A percentile compares a stretch with the other conserved stretches of the same genome.
phyloP scores from a whole-genome alignment of 129 eudicot species.

The Helianthus tuberosus region DNA sequence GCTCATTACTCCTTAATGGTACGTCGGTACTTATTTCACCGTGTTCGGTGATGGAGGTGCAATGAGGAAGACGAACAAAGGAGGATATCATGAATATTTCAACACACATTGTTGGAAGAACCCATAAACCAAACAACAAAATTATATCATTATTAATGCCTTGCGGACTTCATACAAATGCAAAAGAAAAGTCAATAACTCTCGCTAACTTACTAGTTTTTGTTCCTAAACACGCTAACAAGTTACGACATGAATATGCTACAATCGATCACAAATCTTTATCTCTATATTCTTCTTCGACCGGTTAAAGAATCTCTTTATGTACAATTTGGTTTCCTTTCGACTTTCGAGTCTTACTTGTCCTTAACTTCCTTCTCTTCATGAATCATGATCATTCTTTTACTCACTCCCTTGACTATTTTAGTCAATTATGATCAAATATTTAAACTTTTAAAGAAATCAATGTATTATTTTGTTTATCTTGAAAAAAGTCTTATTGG shows the following conservation, averaged over 20 bases:
- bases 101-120: background rate
- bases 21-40: too few relatives aligned
- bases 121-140: background rate
- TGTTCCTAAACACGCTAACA: constrained; percentile 14
- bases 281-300: constrained; percentile 28
- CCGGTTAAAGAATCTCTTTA: constrained; percentile 41
- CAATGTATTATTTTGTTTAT: constrained; percentile 3
- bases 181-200: constrained; percentile 31
- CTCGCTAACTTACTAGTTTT: constrained; percentile 3
- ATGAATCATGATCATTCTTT: constrained; percentile 22
- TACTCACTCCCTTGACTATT: constrained; percentile 12
- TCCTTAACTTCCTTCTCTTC: constrained; percentile 30
- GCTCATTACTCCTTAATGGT: too few relatives aligned
- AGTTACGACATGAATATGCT: constrained; percentile 31
- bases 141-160: constrained; percentile 52
- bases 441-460: background rate
- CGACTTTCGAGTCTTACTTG: constrained; percentile 30
- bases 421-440: constrained; percentile 3
- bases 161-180: constrained; percentile 66
- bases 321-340: constrained; percentile 53
- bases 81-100: too few relatives aligned
- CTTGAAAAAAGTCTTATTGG: constrained; percentile 64
- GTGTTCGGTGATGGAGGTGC: too few relatives aligned
- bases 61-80: too few relatives aligned
- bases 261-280: constrained; percentile 25